phyloP scores from a whole-genome alignment of 1,284 basidiomycete species.

The Termitomyces sp. region DNA sequence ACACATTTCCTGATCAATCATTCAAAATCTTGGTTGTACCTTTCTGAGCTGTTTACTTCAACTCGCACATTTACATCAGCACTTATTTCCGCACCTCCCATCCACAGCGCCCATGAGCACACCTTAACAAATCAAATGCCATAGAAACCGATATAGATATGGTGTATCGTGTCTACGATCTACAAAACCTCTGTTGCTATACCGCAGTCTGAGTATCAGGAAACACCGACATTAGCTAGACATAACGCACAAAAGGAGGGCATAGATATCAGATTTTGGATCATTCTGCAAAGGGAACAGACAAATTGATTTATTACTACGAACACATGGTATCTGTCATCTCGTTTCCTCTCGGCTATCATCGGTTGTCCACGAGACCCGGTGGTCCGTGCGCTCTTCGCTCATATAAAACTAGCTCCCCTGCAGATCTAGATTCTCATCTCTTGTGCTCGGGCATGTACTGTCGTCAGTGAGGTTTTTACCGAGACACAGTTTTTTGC shows the following conservation, averaged over 20 bases:
- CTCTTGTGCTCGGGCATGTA: constrained; percentile 91
- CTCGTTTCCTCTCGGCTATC: too few relatives aligned
- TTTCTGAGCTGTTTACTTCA: neutral
- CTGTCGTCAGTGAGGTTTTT: constrained; percentile 88
- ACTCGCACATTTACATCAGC: too few relatives aligned
- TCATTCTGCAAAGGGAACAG: constrained; percentile 61
- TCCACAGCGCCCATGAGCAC: neutral
- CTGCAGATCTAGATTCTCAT: constrained; percentile 35
- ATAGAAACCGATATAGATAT: neutral
- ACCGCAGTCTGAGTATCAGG: neutral
- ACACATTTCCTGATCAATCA: constrained; percentile 10
- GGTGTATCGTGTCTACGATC: neutral
- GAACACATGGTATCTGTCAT: too few relatives aligned
- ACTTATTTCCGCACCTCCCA: too few relatives aligned
- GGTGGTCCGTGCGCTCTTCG: constrained; percentile 39
- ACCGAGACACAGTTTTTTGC: constrained; percentile 90
- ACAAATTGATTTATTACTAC: constrained; percentile 72
- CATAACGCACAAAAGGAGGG: constrained; percentile 49
- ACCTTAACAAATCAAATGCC: neutral
- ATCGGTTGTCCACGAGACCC: constrained; percentile 7
- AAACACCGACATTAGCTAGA: neutral
- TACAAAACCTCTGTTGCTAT: neutral
- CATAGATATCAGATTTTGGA: constrained; percentile 69
- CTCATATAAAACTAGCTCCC: constrained; percentile 23
- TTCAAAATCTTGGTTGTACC: constrained; percentile 9